Conservation (phyloP, 75 land plant genomes). For the Pinus tabuliformis region DNA sequence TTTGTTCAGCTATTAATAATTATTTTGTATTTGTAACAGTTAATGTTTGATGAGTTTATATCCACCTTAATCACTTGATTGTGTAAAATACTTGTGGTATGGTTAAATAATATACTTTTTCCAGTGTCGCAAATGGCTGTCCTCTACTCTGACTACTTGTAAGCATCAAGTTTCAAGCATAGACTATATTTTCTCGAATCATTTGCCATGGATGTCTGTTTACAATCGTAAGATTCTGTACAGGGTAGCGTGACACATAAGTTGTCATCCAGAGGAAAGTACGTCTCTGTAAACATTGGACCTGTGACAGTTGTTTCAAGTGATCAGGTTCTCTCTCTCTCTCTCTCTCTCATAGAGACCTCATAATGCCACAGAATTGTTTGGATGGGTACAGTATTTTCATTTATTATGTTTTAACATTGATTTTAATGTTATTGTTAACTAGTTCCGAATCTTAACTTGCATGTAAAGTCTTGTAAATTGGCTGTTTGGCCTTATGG, state of each 20-base stretch:
- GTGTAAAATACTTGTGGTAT: no score
- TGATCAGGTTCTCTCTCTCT: conserved; percentile 69
- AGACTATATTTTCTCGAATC: neutral
- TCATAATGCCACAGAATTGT: neutral
- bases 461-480: neutral
- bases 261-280: conserved; percentile 86
- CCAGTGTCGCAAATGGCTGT: no score
- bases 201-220: neutral
- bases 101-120: no score
- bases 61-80: no score
- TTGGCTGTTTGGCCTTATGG: neutral
- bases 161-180: neutral
- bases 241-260: conserved; percentile 83
- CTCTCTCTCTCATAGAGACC: neutral
- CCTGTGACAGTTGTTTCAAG: conserved; percentile 82
- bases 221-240: conserved; percentile 2
- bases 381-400: neutral
- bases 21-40: no score
- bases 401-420: neutral
- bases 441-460: neutral
- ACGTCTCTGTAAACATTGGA: conserved; percentile 94
- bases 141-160: no score
- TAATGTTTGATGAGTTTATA: no score
- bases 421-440: neutral
- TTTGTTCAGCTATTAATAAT: no score